phyloP scores from a whole-genome alignment of 352 stramenopile species.

The Detonula confervacea region DNA sequence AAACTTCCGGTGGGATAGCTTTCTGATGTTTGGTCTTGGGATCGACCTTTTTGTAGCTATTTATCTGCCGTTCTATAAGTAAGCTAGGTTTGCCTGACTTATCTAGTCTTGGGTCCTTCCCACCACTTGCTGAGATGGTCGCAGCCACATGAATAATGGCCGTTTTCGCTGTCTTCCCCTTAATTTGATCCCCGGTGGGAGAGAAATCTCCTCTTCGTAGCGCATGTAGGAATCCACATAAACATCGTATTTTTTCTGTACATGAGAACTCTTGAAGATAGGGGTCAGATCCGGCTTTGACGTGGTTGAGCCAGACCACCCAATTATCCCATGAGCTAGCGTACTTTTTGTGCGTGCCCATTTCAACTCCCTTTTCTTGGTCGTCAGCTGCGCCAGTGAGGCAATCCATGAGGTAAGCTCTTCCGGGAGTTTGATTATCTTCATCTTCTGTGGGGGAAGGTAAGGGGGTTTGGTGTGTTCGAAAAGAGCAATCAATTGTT shows the following conservation, averaged over 20 bases:
- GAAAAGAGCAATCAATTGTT: neutral
- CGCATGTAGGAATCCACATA: neutral
- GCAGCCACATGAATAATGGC: neutral
- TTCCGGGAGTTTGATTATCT: neutral
- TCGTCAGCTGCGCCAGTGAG: neutral
- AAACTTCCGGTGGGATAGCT: constrained; percentile 28
- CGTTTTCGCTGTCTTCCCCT: neutral
- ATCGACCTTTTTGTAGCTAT: constrained; percentile 20
- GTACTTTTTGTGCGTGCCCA: neutral
- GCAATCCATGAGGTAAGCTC: constrained; percentile 11
- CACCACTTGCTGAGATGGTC: neutral
- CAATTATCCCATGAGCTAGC: constrained; percentile 23
- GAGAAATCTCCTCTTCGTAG: neutral
- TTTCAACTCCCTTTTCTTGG: neutral
- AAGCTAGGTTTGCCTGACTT: neutral
- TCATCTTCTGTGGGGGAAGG: neutral
- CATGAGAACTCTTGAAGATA: constrained; percentile 5
- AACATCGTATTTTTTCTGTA: neutral
- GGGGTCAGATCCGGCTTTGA: constrained; percentile 3
- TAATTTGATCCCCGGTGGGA: neutral
- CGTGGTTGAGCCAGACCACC: constrained; percentile 6
- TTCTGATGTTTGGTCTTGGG: constrained; percentile 25
- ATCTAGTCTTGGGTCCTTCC: constrained; percentile 7
- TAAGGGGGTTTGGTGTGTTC: neutral
- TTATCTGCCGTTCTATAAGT: neutral